Base-by-base conservation (phyloP, 2,329 filamentous ascomycete species). In the Hymenoscyphus scutula region DNA sequence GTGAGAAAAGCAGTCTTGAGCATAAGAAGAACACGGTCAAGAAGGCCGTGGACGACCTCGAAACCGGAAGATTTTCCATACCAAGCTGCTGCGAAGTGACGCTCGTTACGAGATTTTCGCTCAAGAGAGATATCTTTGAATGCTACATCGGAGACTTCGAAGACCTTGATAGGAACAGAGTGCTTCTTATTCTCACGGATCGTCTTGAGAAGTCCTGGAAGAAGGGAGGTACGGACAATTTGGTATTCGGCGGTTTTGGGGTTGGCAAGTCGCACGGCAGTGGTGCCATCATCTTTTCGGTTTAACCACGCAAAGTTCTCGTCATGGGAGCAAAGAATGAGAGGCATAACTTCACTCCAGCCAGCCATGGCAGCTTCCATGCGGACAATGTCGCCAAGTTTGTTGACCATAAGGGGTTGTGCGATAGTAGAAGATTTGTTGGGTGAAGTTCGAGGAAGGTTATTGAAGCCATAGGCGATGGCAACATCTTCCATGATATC, bases 401-500 rank as follows among this genome's bases (percentile, higher is more conserved):
- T 98, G 83, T 99, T 99, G 78, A 99, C 89, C 64, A 87, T 85
- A 10, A 98, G 83, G 10, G 93, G 92, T 62, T 92, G 89, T 55
- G 91, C 96, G 65, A 97, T 87, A 5, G 92, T 95, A 61, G 89
- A 90, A 27, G 90, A 89, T 74, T 92, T 93, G 76, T 88, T 92
- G 8, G 93, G 92, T 73, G 94, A 92, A 56, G 89, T 87, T 59
- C 92, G 89, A 1, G 94, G 93, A 19, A 99, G 88, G 67, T 90
- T 92, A 82, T 99, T 99, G 84, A 97, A 99, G 68, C 96, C 95
- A 76, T 98, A 97, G 59, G 92, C 92, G 68, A 99, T 95, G 48
- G 92, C 95, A 23, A 96, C 88, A 74, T 99, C 96, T 79, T 99
- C 95, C 94, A 99, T 99, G 69, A 99, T 91, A 75, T 99, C 95